Evolutionary conservation across 768 basidiomycete species (phyloP).

Genomic region (Tylopilus cervinicoccineus): DNA sequence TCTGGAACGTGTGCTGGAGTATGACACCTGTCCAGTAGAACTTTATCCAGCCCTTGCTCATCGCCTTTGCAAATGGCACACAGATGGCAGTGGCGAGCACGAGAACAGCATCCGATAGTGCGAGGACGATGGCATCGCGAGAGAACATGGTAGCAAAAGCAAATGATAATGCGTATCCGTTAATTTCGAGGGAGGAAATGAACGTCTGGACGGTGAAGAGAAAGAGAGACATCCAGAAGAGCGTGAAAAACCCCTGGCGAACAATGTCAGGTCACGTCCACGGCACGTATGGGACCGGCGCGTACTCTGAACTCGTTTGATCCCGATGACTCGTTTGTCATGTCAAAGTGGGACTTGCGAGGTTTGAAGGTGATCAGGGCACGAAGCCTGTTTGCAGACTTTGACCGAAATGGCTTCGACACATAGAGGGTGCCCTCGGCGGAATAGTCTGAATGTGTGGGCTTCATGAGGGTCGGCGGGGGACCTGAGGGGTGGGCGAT

Average conservation of each 20-base stretch:
- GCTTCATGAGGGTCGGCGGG: conserved; percentile 13
- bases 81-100: conserved; percentile 72
- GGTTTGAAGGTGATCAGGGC: conserved; percentile 86
- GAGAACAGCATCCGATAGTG: conserved; percentile 78
- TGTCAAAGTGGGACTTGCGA: conserved; percentile 82
- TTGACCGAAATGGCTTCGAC: conserved; percentile 72
- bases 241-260: conserved; percentile 81
- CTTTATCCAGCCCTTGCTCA: conserved; percentile 74
- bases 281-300: not conserved
- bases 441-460: conserved; percentile 33
- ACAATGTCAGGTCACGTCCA: conserved; percentile 2
- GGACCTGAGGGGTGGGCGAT: conserved; percentile 3
- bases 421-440: conserved; percentile 67
- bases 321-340: conserved; percentile 64
- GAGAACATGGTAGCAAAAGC: conserved; percentile 87
- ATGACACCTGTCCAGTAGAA: conserved; percentile 75
- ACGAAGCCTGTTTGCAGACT: conserved; percentile 69
- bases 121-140: conserved; percentile 76
- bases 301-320: conserved; percentile 81
- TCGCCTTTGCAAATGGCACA: conserved; percentile 77
- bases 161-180: conserved; percentile 72
- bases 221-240: conserved; percentile 92
- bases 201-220: conserved; percentile 78
- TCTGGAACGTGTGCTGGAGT: conserved; percentile 81
- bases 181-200: conserved; percentile 70